A percentile compares a stretch with the other conserved stretches of the same genome.
phyloP scores from a whole-genome alignment of 2,329 filamentous ascomycete species.

The Botrytis deweyae region DNA sequence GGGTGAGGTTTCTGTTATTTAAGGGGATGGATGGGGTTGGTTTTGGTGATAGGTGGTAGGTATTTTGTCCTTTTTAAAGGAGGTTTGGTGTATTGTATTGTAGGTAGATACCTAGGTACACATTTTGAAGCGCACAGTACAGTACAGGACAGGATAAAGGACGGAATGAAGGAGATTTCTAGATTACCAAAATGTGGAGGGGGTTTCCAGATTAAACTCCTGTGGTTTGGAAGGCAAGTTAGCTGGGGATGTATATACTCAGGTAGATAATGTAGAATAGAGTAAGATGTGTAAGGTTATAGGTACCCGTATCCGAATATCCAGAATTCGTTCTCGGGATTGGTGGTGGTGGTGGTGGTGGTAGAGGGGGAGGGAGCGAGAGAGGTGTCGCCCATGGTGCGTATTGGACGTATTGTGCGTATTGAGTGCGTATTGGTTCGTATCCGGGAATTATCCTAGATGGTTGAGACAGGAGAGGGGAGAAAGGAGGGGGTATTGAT shows the following conservation, averaged over 20 bases:
- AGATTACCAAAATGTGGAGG: conserved; percentile 93
- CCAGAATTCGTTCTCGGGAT: conserved; percentile 70
- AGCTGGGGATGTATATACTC: not conserved
- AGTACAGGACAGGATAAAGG: not conserved
- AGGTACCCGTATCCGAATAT: conserved; percentile 92
- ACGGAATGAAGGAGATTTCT: not conserved
- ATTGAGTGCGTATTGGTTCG: not conserved
- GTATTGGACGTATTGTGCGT: too few species aligned
- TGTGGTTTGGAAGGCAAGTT: conserved; percentile 40
- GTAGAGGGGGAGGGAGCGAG: not conserved
- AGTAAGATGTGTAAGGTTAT: not conserved
- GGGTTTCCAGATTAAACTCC: conserved; percentile 97
- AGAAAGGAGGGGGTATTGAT: not conserved
- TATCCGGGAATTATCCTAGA: not conserved
- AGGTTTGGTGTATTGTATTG: not conserved
- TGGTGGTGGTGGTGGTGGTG: conserved; percentile 16
- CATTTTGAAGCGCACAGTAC: not conserved
- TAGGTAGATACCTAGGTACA: not conserved
- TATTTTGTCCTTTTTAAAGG: not conserved
- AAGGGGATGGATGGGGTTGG: not conserved
- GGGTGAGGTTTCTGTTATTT: not conserved
- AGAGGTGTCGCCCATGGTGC: not conserved
- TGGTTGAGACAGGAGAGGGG: not conserved
- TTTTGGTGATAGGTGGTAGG: not conserved
- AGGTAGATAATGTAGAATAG: not conserved